phyloP scores from a whole-genome alignment of 768 basidiomycete genomes.

The Clavaria fumosa region DNA sequence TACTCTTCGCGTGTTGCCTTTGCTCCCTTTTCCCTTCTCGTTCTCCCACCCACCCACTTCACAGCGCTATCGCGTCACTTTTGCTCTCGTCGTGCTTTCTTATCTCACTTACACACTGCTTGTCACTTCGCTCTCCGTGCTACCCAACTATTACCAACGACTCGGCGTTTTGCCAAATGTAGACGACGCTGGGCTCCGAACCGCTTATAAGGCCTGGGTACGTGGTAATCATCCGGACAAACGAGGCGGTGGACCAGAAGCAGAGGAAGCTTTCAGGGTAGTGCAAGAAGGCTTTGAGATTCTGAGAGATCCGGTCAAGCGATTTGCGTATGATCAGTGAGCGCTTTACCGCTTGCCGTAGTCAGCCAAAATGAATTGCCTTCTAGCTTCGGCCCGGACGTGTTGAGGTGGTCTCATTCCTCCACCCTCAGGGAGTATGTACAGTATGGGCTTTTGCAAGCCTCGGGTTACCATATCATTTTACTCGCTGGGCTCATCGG shows the following conservation, averaged over 20 bases:
- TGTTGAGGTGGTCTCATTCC: slow-evolving; percentile 50
- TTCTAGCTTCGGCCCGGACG: slow-evolving; percentile 62
- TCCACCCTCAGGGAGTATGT: slow-evolving; percentile 59
- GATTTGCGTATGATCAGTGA: slow-evolving; percentile 80
- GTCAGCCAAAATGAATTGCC: background rate
- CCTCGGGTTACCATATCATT: slow-evolving; percentile 52
- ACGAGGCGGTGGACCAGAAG: slow-evolving; percentile 25
- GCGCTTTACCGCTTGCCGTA: slow-evolving; percentile 10
- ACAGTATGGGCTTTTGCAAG: slow-evolving; percentile 42
- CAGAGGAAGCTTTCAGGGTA: slow-evolving; percentile 51
- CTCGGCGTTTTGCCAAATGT: slow-evolving; percentile 47
- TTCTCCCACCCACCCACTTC: slow-evolving; percentile 27
- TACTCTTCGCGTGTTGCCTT: slow-evolving; percentile 32
- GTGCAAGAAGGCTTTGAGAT: slow-evolving; percentile 67
- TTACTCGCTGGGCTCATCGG: slow-evolving; percentile 42
- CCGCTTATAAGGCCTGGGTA: slow-evolving; percentile 63
- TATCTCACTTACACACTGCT: slow-evolving; percentile 56
- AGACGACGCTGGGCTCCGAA: slow-evolving; percentile 52
- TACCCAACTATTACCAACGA: slow-evolving; percentile 67
- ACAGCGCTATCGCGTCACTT: slow-evolving; percentile 49
- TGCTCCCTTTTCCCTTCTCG: slow-evolving; percentile 23
- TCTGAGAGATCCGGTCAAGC: slow-evolving; percentile 55
- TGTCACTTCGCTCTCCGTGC: slow-evolving; percentile 37
- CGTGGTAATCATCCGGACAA: slow-evolving; percentile 66
- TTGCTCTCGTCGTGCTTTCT: slow-evolving; percentile 43